Conservation (phyloP, 805 yeast genomes). For the Wickerhamomyces sydowiorum region DNA sequence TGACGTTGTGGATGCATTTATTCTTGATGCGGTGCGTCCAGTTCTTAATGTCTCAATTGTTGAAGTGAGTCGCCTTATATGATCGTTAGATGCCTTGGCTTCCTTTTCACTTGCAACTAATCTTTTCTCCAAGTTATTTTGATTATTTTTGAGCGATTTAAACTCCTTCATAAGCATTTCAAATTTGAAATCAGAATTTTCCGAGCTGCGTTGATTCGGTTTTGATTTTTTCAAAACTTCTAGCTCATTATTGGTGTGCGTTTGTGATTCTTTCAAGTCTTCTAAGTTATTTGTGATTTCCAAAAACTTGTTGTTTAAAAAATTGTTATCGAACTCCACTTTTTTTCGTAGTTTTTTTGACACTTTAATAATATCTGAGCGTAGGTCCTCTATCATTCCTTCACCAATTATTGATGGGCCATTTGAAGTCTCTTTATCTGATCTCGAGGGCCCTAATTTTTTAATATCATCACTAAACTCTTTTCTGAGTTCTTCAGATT, state of each 20-base stretch:
- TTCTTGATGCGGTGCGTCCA: no score
- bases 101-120: no score
- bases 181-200: neutral
- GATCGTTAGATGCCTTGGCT: no score
- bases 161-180: neutral
- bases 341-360: neutral
- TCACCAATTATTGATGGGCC: neutral
- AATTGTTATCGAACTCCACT: neutral
- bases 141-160: neutral
- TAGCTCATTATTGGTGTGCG: neutral
- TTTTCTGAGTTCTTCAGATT: no score
- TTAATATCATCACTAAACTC: no score
- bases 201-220: neutral
- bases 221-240: neutral
- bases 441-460: no score
- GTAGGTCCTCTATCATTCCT: neutral
- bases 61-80: no score
- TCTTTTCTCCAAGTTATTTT: neutral
- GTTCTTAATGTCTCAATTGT: no score
- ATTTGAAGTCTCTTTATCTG: neutral
- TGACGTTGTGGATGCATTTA: no score
- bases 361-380: neutral
- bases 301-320: neutral
- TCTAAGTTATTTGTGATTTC: neutral
- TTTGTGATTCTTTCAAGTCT: neutral